Evolutionary conservation across 2,329 filamentous ascomycete species (phyloP), one percentile per base, ranked within the genome.

Genomic region (Whalleya microplaca): DNA sequence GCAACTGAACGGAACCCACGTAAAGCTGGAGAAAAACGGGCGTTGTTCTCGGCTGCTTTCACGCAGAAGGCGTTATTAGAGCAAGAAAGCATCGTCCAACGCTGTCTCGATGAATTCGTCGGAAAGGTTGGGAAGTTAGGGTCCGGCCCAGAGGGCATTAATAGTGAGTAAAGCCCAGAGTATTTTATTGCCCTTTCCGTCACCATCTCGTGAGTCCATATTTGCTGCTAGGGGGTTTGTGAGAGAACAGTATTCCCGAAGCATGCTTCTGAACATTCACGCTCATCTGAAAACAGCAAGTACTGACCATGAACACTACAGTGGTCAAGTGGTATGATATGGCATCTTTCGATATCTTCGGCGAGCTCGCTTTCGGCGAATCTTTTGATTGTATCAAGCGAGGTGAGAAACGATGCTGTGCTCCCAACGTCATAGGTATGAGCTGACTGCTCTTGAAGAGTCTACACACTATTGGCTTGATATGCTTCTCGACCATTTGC

Each of bases 351-450:
- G 56, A 59, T 41, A 56, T 59, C 18, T 41, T 59, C 3, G 56
- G 56, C 21, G 53, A 56, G 41, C 48, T 59, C 45, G 52, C 56
- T 6, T 59, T 56, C 32, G 56, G 56, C 8, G 56, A 59, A 27
- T 27, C 32, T 2, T 59, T 59, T 46, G 29, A 51, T 12, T 51
- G 56, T 37, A 5, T 59, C 12, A 48, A 53, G 10, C 48, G 10
- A 14, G 49, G 55, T 54, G 29, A 37, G 12, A 21, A 21, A 5
- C 8, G 10, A 2, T 19, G 10, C 16, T 21, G 12, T 19, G 10
- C 4, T 6, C 16, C 10, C 19, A 44, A 6, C 5, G 42, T 18
- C n/a, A 44, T 6, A 29, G 1, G 23, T 27, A 27, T 27, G 23
- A 27, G 20, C 32, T 42, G n/a, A 41, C 41, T 16, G 2, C 14